Conservation (phyloP, 768 basidiomycete species). For the Lactarius hengduanensis region DNA sequence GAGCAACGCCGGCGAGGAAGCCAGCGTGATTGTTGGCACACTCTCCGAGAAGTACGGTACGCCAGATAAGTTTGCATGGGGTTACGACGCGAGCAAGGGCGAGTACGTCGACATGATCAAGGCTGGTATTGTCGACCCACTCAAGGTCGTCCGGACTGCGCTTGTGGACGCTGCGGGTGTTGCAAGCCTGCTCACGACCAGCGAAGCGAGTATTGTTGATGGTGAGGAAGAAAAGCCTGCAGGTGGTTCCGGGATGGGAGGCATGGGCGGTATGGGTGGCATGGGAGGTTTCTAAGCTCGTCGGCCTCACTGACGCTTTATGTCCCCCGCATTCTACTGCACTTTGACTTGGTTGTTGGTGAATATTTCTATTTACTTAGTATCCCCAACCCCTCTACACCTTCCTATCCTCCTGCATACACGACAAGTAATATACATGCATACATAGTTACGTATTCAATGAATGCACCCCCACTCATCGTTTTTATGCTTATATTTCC, state of each 20-base stretch:
- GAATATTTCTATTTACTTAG: neutral
- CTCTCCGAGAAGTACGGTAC: slow-evolving; percentile 66
- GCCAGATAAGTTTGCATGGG: slow-evolving; percentile 78
- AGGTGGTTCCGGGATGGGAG: slow-evolving; percentile 45
- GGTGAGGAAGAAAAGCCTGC: slow-evolving; percentile 76
- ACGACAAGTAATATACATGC: slow-evolving; percentile 18
- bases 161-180: slow-evolving; percentile 91
- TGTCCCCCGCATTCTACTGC: neutral
- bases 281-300: slow-evolving; percentile 51
- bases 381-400: neutral
- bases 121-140: slow-evolving; percentile 91
- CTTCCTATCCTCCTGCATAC: slow-evolving; percentile 1
- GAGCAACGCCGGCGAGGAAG: slow-evolving; percentile 92
- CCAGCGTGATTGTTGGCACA: slow-evolving; percentile 88
- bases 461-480: slow-evolving; percentile 26
- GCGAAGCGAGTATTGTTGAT: slow-evolving; percentile 90
- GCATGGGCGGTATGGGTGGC: slow-evolving; percentile 62
- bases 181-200: slow-evolving; percentile 90
- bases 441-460: slow-evolving; percentile 21
- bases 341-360: neutral
- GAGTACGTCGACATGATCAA: slow-evolving; percentile 96
- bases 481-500: neutral
- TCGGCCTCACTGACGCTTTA: neutral
- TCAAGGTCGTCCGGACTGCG: slow-evolving; percentile 94
- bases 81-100: slow-evolving; percentile 89